phyloP scores from a whole-genome alignment of 179 eudicot species.

The Silene coronaria region DNA sequence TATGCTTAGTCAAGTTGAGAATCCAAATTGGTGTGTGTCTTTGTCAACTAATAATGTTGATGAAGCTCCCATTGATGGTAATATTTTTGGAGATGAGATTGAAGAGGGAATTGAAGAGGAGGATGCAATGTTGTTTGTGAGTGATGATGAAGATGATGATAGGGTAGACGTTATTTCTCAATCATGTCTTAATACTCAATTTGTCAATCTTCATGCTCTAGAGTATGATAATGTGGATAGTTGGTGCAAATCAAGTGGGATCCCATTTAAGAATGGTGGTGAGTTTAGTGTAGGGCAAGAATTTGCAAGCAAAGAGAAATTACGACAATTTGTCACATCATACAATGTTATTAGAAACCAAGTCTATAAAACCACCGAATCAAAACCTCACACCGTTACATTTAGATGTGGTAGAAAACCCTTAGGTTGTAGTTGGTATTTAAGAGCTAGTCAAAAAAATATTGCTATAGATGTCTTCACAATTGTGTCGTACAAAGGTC shows the following conservation, averaged over 20 bases:
- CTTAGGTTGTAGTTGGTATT: neutral
- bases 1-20: neutral
- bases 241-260: neutral
- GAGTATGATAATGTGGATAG: no score
- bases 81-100: neutral
- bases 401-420: neutral
- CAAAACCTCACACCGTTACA: neutral
- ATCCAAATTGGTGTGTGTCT: neutral
- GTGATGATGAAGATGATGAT: neutral
- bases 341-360: neutral
- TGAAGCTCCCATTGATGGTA: neutral
- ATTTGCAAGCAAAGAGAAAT: no score
- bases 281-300: neutral
- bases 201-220: no score
- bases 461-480: no score
- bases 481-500: no score
- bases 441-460: neutral
- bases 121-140: neutral
- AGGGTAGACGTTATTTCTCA: neutral
- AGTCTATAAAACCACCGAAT: neutral
- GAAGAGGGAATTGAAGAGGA: no score
- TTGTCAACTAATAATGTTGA: neutral
- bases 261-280: neutral
- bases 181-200: no score
- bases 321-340: neutral